phyloP scores from a whole-genome alignment of 768 basidiomycete genomes.

The Porpolomopsis calyptriformis region DNA sequence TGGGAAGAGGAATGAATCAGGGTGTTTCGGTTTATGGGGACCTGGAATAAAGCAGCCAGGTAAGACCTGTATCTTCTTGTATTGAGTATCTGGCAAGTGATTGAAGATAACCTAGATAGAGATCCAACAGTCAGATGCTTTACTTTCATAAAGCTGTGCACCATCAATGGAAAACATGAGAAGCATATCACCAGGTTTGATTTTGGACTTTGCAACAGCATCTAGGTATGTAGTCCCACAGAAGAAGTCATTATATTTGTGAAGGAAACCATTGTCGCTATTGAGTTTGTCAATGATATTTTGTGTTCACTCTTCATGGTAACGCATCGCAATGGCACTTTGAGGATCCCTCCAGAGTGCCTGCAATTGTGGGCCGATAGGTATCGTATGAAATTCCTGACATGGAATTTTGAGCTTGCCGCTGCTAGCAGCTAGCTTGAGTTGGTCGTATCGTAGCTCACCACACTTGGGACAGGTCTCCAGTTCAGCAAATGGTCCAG shows the following conservation, averaged over 20 bases:
- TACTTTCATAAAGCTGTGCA: conserved; percentile 30
- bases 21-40: conserved; percentile 26
- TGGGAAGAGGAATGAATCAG: conserved; percentile 26
- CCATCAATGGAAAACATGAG: conserved; percentile 28
- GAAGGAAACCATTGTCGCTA: background rate
- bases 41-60: conserved; percentile 26
- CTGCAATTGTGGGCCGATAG: conserved; percentile 32
- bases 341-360: conserved; percentile 17
- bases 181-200: conserved; percentile 20
- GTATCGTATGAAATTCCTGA: conserved; percentile 28
- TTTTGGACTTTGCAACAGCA: conserved; percentile 8
- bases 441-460: conserved; percentile 16
- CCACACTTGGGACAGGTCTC: conserved; percentile 17
- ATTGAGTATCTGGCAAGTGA: conserved; percentile 19
- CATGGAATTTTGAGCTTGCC: conserved; percentile 14
- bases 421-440: conserved; percentile 5
- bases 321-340: conserved; percentile 19
- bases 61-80: conserved; percentile 21
- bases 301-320: conserved; percentile 11
- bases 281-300: background rate
- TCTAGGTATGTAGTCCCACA: conserved; percentile 19
- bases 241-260: conserved; percentile 17
- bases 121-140: conserved; percentile 33
- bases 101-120: conserved; percentile 25
- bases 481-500: conserved; percentile 12